Conservation (phyloP, 139 green algal genomes). For the Yamagishiella unicocca region DNA sequence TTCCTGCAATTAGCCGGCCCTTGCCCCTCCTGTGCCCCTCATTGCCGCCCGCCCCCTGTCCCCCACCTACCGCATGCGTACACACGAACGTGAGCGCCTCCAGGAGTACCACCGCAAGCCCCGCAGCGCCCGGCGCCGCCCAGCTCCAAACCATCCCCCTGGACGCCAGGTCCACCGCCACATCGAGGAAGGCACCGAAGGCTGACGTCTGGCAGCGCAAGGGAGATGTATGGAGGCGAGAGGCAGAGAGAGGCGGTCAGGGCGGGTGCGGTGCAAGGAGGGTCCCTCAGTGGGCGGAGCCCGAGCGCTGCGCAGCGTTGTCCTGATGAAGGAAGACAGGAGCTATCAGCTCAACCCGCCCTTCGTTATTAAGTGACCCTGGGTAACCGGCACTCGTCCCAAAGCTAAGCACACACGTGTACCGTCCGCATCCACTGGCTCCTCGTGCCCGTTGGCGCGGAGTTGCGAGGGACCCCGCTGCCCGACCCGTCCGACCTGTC, state of each 20-base stretch:
- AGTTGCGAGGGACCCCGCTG: background rate
- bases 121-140: conserved; percentile 27
- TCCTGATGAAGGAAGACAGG: background rate
- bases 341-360: background rate
- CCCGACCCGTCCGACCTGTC: background rate
- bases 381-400: background rate
- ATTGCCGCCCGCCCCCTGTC: background rate
- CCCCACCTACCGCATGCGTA: conserved; percentile 55
- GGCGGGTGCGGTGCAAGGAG: background rate
- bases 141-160: conserved; percentile 64
- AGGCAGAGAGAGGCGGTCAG: too few relatives aligned
- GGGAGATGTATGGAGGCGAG: too few relatives aligned
- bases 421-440: too few relatives aligned
- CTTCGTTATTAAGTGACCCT: too few relatives aligned
- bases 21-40: background rate
- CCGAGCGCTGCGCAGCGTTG: background rate
- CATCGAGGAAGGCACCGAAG: conserved; percentile 74
- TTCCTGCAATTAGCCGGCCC: too few relatives aligned
- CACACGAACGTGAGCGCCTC: conserved; percentile 64
- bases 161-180: conserved; percentile 61
- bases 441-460: too few relatives aligned
- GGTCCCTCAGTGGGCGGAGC: background rate
- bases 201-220: conserved; percentile 40
- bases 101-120: conserved; percentile 42
- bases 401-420: too few relatives aligned